Evolutionary conservation across 2,329 filamentous ascomycete genomes (phyloP).

Genomic region (Trichophaea hybrida): DNA sequence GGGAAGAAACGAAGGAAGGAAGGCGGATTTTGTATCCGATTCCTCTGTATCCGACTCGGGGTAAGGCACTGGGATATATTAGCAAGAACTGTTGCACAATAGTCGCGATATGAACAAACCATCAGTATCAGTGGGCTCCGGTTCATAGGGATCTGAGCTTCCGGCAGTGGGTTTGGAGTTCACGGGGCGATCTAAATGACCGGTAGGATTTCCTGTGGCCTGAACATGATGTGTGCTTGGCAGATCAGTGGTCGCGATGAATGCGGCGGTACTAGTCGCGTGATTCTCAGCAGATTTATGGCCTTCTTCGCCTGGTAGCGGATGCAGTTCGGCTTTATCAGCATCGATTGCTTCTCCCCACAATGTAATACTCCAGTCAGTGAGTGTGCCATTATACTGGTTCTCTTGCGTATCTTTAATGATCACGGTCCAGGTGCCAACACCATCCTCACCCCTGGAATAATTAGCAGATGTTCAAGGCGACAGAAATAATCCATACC

Average conservation of each 20-base stretch:
- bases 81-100: too few relatives aligned
- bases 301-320: slow-evolving; percentile 51
- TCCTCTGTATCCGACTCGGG: too few relatives aligned
- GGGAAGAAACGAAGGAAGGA: slow-evolving; percentile 74
- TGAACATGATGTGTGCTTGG: slow-evolving; percentile 9
- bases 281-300: background rate
- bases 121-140: background rate
- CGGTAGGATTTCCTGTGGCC: slow-evolving; percentile 32
- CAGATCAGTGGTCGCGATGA: slow-evolving; percentile 5
- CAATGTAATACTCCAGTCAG: slow-evolving; percentile 84
- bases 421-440: slow-evolving; percentile 82
- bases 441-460: slow-evolving; percentile 66
- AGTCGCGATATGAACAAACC: too few relatives aligned
- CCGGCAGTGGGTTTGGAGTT: slow-evolving; percentile 42
- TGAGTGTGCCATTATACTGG: slow-evolving; percentile 59
- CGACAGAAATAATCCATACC: slow-evolving; percentile 41
- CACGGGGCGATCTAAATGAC: slow-evolving; percentile 40
- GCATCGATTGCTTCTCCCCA: slow-evolving; percentile 82
- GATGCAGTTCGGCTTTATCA: slow-evolving; percentile 55
- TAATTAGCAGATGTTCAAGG: slow-evolving; percentile 15
- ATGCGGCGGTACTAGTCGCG: slow-evolving; percentile 15
- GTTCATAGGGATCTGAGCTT: background rate
- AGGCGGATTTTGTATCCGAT: slow-evolving; percentile 27
- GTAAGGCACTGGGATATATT: too few relatives aligned
- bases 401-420: slow-evolving; percentile 76